Evolutionary conservation across 2,329 filamentous ascomycete species (phyloP).

Genomic region (Penicillium sp.): DNA sequence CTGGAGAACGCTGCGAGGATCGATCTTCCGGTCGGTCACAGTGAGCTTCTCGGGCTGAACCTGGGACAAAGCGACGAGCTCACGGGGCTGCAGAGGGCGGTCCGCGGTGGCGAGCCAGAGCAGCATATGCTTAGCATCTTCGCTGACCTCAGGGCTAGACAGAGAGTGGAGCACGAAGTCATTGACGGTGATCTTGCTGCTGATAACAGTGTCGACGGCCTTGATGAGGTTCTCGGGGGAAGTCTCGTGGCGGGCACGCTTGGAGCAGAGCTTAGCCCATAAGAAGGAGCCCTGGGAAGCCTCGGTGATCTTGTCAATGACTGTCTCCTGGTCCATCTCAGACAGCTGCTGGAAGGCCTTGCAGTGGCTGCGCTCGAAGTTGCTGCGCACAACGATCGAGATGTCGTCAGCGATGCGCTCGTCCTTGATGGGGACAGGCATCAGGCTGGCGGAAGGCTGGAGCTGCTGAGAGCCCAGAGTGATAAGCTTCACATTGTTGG

Average conservation of each 20-base stretch:
- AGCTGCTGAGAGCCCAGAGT: conserved; percentile 33
- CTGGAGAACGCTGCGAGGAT: conserved; percentile 32
- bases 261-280: conserved; percentile 43
- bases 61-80: conserved; percentile 35
- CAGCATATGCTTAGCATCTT: conserved; percentile 39
- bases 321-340: conserved; percentile 38
- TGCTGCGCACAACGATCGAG: conserved; percentile 35
- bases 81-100: conserved; percentile 39
- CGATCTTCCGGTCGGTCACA: conserved; percentile 29
- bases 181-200: conserved; percentile 29
- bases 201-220: conserved; percentile 33
- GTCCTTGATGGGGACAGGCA: conserved; percentile 31
- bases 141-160: conserved; percentile 28
- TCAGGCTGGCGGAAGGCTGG: conserved; percentile 9
- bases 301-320: conserved; percentile 37
- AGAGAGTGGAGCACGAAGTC: conserved; percentile 38
- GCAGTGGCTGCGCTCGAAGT: conserved; percentile 30
- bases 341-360: conserved; percentile 30
- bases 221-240: conserved; percentile 30
- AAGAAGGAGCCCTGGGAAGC: conserved; percentile 44
- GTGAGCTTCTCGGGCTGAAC: conserved; percentile 37
- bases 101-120: conserved; percentile 44
- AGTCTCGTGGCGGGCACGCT: conserved; percentile 34
- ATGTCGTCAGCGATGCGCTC: conserved; percentile 45
- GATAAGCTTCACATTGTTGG: conserved; percentile 34